Base-by-base conservation (phyloP, 176 grass and related monocot species). In the barley (Hordeum vulgare) region DNA sequence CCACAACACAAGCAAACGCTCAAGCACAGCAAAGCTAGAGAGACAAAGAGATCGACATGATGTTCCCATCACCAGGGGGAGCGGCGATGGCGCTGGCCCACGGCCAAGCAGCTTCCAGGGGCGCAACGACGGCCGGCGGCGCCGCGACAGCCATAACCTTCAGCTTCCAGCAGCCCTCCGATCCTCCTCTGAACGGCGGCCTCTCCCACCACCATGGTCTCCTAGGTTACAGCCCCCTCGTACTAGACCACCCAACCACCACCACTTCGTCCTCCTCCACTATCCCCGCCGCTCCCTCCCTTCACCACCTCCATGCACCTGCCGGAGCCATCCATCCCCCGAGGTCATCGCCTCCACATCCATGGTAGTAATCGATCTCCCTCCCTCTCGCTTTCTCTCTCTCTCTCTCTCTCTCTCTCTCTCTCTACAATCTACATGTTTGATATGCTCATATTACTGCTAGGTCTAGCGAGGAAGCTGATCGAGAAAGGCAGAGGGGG, bases 21-120 rank as follows among this genome's bases (percentile, higher is more conserved):
- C n/a, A 58, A 26, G 15, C 29, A 75, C 58, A 78, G 70, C 28
- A 66, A 49, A 75, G 28, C 86, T 40, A 86, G 37, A 86, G 15
- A 41, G 73, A 36, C 58, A 78, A 29, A 54, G 26, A 29, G 25
- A 64, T 37, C 31, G 75, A 77, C 9, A 66, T 25, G 68, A 90
- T 90, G 89, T 90, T 90, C 80, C 85, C 85, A 74, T 84, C 80
- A 66, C 75, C 89, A 76, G 89, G 85, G 61, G 80, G 85, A 40
- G 20, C 89, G 61, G 85, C 74, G 75, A 80, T 83, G 80, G 80
- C 51, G 76, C 61, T 68, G 18, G 80, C 69, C 75, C 80, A 79
- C 67, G 67, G 80, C 28, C 29, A 53, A 27, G 74, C 61, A 17
- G 21, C 59, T 9, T 57, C 60, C 77, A 23, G 57, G 59, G 36